Percentiles rank a stretch among this genome's conserved stretches.
phyloP scores from a whole-genome alignment of 1,139 yeast genomes.

The Blastobotrys buckinghamii region DNA sequence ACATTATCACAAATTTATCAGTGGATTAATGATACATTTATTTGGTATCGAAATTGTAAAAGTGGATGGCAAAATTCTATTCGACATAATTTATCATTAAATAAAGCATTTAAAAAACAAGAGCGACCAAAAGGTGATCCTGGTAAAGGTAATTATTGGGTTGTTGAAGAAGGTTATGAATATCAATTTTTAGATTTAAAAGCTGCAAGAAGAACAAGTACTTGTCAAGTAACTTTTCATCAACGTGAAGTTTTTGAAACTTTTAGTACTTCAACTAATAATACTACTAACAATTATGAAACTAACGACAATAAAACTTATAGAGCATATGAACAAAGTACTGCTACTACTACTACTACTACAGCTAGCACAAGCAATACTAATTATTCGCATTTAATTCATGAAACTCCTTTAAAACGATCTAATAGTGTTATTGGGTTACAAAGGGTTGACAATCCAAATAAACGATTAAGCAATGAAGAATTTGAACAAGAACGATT shows the following conservation, averaged over 20 bases:
- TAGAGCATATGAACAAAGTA: background rate
- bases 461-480: background rate
- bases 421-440: constrained; percentile 36
- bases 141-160: constrained; percentile 98
- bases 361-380: no score
- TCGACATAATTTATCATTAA: constrained; percentile 76
- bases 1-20: constrained; percentile 87
- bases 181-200: constrained; percentile 63
- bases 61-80: constrained; percentile 95
- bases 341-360: no score
- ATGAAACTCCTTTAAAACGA: constrained; percentile 26
- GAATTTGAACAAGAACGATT: background rate
- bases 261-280: background rate
- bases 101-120: constrained; percentile 84
- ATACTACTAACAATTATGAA: background rate
- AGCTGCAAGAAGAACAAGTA: constrained; percentile 10
- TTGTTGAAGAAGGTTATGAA: constrained; percentile 77
- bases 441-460: no score
- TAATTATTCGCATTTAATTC: background rate
- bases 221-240: constrained; percentile 2
- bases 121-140: constrained; percentile 78
- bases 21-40: constrained; percentile 89
- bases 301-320: background rate
- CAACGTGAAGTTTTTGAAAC: background rate
- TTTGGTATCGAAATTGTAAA: constrained; percentile 76